These are phyloP conservation scores for Gracilariopsis chorda DNA, from an alignment of 23 red algal genomes.

Conservation along the genomic window DNA sequence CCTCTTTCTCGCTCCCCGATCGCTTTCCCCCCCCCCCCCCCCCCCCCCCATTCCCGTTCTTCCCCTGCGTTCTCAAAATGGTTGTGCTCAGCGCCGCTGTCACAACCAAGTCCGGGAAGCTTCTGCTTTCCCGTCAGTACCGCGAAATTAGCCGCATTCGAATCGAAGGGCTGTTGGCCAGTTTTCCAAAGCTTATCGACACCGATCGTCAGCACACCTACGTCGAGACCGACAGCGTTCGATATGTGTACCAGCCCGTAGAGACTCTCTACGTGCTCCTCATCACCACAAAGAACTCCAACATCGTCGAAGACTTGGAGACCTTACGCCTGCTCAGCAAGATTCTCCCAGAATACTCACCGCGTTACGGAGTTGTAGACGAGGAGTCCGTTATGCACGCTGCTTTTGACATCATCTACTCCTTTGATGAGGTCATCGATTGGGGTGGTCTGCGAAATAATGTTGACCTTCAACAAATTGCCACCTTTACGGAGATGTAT, in stretches of 20 bases:
- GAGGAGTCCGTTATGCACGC: conserved; percentile 89
- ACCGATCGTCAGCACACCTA: conserved; percentile 95
- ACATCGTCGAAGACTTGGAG: conserved; percentile 99
- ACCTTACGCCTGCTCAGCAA: conserved; percentile 94
- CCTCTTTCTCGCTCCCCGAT: not conserved
- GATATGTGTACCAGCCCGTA: conserved; percentile 98
- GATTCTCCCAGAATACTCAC: conserved; percentile 86
- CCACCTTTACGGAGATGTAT: conserved; percentile 92
- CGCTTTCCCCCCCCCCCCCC: not conserved
- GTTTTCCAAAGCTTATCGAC: conserved; percentile 90
- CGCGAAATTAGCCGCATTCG: conserved; percentile 88
- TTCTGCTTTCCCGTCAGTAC: conserved; percentile 92
- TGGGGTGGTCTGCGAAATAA: conserved; percentile 91
- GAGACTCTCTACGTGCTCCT: conserved; percentile 96
- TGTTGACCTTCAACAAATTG: conserved; percentile 81
- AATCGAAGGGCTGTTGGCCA: conserved; percentile 93
- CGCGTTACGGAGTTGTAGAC: conserved; percentile 84
- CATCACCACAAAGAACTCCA: conserved; percentile 94
- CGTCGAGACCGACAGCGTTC: conserved; percentile 94
- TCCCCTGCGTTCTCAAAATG: conserved; percentile 51
- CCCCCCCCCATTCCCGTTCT: not conserved
- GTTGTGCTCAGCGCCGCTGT: conserved; percentile 85
- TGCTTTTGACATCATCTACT: conserved; percentile 96
- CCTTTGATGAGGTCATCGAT: conserved; percentile 98
- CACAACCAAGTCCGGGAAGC: conserved; percentile 81